These are phyloP conservation scores for Crucibulum laeve DNA, from an alignment of 768 basidiomycete species.

Conservation along the genomic window DNA sequence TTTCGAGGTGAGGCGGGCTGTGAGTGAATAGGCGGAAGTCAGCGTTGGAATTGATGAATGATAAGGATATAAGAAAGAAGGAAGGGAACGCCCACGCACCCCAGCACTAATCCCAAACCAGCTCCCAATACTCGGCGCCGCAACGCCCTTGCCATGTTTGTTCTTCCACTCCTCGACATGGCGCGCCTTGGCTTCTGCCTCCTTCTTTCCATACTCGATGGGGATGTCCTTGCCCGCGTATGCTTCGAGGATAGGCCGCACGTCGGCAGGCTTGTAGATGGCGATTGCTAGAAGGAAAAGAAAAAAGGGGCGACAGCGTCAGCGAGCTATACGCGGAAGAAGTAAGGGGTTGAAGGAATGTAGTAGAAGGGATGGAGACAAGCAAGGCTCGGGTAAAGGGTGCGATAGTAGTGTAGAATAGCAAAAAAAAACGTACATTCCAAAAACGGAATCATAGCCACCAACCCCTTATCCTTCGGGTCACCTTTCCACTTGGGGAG, in stretches of 20 bases:
- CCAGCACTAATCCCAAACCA: not conserved
- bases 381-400: not conserved
- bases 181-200: slow-evolving; percentile 74
- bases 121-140: slow-evolving; percentile 1
- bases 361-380: not conserved
- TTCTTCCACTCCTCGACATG: slow-evolving; percentile 82
- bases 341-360: not conserved
- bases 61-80: not conserved
- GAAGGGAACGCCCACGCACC: not conserved
- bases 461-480: slow-evolving; percentile 60
- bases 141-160: slow-evolving; percentile 7
- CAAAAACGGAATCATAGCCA: slow-evolving; percentile 95
- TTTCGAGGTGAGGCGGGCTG: slow-evolving; percentile 16
- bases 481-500: slow-evolving; percentile 86
- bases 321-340: not conserved
- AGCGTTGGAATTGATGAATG: not conserved
- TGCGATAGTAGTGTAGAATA: not conserved
- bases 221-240: slow-evolving; percentile 90
- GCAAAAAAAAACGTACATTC: slow-evolving; percentile 54
- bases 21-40: not conserved
- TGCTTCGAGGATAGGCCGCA: slow-evolving; percentile 80
- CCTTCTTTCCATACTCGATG: slow-evolving; percentile 82
- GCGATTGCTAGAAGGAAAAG: slow-evolving; percentile 56
- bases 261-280: slow-evolving; percentile 84
- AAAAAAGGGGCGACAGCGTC: not conserved